These are phyloP conservation scores for Talaromyces funiculosus DNA, from an alignment of 2,329 filamentous ascomycete genomes.

Conservation along the genomic window DNA sequence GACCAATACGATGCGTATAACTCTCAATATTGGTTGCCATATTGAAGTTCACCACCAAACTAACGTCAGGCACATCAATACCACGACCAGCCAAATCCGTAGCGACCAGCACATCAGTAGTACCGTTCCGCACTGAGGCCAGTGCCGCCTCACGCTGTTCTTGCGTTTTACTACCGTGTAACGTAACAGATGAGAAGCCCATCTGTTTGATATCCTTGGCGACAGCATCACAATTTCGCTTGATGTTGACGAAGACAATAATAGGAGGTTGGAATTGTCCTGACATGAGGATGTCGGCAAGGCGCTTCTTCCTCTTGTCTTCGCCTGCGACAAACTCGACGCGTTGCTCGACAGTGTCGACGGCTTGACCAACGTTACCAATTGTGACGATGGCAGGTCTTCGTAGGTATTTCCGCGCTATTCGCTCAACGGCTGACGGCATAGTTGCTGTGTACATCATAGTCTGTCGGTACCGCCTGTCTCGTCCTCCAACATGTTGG, in stretches of 20 bases:
- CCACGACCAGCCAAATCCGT: constrained; percentile 93
- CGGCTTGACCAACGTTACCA: constrained; percentile 88
- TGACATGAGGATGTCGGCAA: constrained; percentile 81
- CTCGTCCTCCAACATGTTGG: constrained; percentile 65
- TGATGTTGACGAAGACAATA: constrained; percentile 99
- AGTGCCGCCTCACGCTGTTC: constrained; percentile 95
- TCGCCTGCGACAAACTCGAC: constrained; percentile 88
- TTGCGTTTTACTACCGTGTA: constrained; percentile 95
- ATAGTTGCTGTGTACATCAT: constrained; percentile 99
- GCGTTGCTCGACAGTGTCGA: constrained; percentile 95
- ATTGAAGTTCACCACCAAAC: constrained; percentile 96
- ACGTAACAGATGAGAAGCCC: constrained; percentile 82
- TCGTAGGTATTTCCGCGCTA: constrained; percentile 93
- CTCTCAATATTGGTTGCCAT: constrained; percentile 90
- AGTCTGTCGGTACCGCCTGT: constrained; percentile 78
- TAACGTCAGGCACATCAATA: constrained; percentile 95
- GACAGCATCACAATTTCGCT: constrained; percentile 94
- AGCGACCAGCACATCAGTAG: constrained; percentile 83
- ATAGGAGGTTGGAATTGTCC: constrained; percentile 80
- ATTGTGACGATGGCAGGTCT: constrained; percentile 92
- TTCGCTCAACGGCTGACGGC: constrained; percentile 85
- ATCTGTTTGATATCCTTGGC: constrained; percentile 90
- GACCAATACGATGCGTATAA: constrained; percentile 94
- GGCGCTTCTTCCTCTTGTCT: constrained; percentile 92
- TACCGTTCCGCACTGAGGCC: constrained; percentile 71